A percentile compares a stretch with the other conserved stretches of the same genome.
phyloP scores from a whole-genome alignment of 371 early-diverging fungal species.

The Lichtheimia ramosa region DNA sequence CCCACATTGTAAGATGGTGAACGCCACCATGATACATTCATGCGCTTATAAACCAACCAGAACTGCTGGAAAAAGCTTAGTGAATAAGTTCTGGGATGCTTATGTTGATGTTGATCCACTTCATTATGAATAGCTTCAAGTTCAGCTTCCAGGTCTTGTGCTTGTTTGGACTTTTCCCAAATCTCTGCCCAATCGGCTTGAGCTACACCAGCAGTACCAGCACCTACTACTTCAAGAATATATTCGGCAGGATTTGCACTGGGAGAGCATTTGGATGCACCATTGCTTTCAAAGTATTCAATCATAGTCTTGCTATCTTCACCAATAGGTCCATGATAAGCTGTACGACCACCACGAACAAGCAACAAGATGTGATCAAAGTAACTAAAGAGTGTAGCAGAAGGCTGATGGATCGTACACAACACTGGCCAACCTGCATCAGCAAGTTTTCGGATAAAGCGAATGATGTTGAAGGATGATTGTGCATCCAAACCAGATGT shows the following conservation, averaged over 20 bases:
- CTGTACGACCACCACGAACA: conserved; percentile 58
- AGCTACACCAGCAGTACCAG: conserved; percentile 30
- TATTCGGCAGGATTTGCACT: conserved; percentile 68
- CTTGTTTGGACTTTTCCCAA: conserved; percentile 45
- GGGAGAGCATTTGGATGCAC: conserved; percentile 49
- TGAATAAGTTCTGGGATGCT: conserved; percentile 24
- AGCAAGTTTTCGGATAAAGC: conserved; percentile 62
- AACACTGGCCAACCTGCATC: conserved; percentile 57
- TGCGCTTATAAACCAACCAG: conserved; percentile 44
- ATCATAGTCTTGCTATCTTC: conserved; percentile 46
- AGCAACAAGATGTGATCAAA: conserved; percentile 65
- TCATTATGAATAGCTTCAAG: conserved; percentile 20
- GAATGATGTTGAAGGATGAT: conserved; percentile 67
- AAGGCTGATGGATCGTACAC: conserved; percentile 70
- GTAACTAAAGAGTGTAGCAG: conserved; percentile 56
- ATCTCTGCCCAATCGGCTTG: conserved; percentile 52
- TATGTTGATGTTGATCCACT: conserved; percentile 5
- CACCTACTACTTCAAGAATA: conserved; percentile 53
- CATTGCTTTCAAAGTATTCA: conserved; percentile 60
- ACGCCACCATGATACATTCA: conserved; percentile 57
- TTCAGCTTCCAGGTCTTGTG: conserved; percentile 21
- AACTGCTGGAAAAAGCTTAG: conserved; percentile 35
- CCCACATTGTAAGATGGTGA: conserved; percentile 59
- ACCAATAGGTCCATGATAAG: conserved; percentile 65
- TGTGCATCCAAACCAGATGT: conserved; percentile 69